Evolutionary conservation across 768 basidiomycete genomes (phyloP).

Genomic region (Mycena belliarum): DNA sequence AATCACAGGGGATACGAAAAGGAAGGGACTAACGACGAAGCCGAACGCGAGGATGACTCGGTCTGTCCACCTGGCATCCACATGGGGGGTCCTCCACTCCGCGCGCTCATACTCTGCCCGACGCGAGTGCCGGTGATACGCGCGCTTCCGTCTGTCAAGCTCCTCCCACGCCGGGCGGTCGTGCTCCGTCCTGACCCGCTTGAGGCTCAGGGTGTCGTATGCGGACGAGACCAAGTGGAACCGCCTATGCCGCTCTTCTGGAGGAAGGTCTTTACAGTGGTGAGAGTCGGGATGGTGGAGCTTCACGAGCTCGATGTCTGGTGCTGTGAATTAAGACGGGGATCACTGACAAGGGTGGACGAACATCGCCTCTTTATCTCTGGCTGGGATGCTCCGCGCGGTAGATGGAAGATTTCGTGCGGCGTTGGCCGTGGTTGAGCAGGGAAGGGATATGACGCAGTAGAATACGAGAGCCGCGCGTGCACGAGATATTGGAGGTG

Average conservation of each 20-base stretch:
- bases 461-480: conserved; percentile 12
- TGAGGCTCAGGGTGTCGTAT: conserved; percentile 41
- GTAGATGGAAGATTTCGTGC: conserved; percentile 53
- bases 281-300: conserved; percentile 53
- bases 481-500: conserved; percentile 10
- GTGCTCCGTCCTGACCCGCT: conserved; percentile 1
- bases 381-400: conserved; percentile 40
- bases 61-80: conserved; percentile 14
- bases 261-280: conserved; percentile 29
- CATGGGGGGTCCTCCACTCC: conserved; percentile 5
- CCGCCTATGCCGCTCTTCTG: conserved; percentile 38
- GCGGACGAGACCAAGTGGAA: conserved; percentile 52
- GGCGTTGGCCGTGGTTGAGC: conserved; percentile 41
- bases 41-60: conserved; percentile 20
- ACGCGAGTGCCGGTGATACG: conserved; percentile 10
- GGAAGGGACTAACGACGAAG: conserved; percentile 6
- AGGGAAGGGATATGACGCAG: conserved; percentile 39
- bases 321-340: background rate
- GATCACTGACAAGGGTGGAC: conserved; percentile 14
- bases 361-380: conserved; percentile 52
- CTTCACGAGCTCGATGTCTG: conserved; percentile 58
- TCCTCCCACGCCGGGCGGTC: conserved; percentile 12
- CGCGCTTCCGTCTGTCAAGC: conserved; percentile 12
- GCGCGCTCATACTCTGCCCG: conserved; percentile 16
- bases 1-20: background rate